These are phyloP conservation scores for Vitis hybrid DNA, from an alignment of 177 flowering plant genomes.

Conservation along the genomic window DNA sequence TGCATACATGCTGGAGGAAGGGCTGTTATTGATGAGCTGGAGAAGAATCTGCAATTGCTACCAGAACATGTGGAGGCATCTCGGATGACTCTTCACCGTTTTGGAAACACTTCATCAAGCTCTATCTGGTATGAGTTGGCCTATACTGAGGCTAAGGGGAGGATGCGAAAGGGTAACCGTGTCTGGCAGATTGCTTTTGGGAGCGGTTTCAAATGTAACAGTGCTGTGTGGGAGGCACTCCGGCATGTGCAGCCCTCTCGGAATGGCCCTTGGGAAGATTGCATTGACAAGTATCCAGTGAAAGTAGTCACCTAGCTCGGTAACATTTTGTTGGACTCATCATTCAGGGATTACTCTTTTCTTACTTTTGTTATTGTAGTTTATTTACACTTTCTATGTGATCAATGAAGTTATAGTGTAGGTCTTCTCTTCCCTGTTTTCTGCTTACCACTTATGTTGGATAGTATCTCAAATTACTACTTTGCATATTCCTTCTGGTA, in stretches of 20 bases:
- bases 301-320: slow-evolving; percentile 16
- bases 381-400: neutral
- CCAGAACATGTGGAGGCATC: slow-evolving; percentile 70
- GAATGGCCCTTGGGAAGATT: slow-evolving; percentile 58
- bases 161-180: slow-evolving; percentile 58
- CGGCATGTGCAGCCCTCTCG: slow-evolving; percentile 46
- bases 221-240: slow-evolving; percentile 76
- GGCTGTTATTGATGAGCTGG: slow-evolving; percentile 78
- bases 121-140: slow-evolving; percentile 80
- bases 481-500: too few species aligned
- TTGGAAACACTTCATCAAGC: slow-evolving; percentile 75
- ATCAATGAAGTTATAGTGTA: slow-evolving; percentile 1
- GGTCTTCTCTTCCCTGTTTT: neutral
- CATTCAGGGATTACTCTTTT: slow-evolving; percentile 6
- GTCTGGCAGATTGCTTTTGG: slow-evolving; percentile 83
- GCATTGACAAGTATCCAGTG: slow-evolving; percentile 64
- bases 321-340: slow-evolving; percentile 6
- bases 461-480: too few species aligned
- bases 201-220: slow-evolving; percentile 81
- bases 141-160: slow-evolving; percentile 69
- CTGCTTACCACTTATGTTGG: neutral
- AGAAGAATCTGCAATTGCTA: slow-evolving; percentile 61
- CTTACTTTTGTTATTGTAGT: slow-evolving; percentile 3
- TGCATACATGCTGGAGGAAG: slow-evolving; percentile 79
- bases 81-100: slow-evolving; percentile 65